phyloP scores from a whole-genome alignment of 2,329 filamentous ascomycete genomes.

The Fonsecaea nubica region DNA sequence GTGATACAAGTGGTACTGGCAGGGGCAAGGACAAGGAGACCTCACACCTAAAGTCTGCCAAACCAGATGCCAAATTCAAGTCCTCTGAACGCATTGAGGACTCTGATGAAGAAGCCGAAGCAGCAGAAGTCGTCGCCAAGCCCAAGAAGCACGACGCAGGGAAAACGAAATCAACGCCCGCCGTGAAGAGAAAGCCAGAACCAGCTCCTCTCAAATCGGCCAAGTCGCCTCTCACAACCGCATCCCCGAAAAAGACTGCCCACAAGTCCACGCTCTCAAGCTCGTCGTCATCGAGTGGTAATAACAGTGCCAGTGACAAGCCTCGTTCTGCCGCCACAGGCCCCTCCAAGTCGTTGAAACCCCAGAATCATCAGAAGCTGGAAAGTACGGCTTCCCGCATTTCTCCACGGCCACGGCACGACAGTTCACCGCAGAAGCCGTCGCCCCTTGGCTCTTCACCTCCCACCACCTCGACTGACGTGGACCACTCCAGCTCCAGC shows the following conservation, averaged over 20 bases:
- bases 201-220: slow-evolving; percentile 16
- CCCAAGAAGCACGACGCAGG: slow-evolving; percentile 24
- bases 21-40: slow-evolving; percentile 43
- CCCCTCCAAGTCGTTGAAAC: slow-evolving; percentile 31
- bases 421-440: slow-evolving; percentile 65
- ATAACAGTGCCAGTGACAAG: slow-evolving; percentile 34
- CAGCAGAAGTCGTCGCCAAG: slow-evolving; percentile 47
- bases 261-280: slow-evolving; percentile 37
- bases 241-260: slow-evolving; percentile 21
- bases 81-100: slow-evolving; percentile 61
- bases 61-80: slow-evolving; percentile 56
- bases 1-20: slow-evolving; percentile 44
- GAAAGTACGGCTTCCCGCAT: slow-evolving; percentile 31
- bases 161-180: slow-evolving; percentile 21
- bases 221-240: slow-evolving; percentile 21
- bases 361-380: slow-evolving; percentile 25
- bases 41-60: slow-evolving; percentile 44
- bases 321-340: slow-evolving; percentile 22
- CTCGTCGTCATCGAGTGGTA: slow-evolving; percentile 31
- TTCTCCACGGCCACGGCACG: slow-evolving; percentile 47
- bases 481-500: slow-evolving; percentile 54
- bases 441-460: slow-evolving; percentile 68
- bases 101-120: slow-evolving; percentile 58
- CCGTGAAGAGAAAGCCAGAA: slow-evolving; percentile 24
- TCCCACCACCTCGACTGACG: slow-evolving; percentile 66